Base-by-base conservation (phyloP, 441 rosid species). In the Syzygium malaccense region DNA sequence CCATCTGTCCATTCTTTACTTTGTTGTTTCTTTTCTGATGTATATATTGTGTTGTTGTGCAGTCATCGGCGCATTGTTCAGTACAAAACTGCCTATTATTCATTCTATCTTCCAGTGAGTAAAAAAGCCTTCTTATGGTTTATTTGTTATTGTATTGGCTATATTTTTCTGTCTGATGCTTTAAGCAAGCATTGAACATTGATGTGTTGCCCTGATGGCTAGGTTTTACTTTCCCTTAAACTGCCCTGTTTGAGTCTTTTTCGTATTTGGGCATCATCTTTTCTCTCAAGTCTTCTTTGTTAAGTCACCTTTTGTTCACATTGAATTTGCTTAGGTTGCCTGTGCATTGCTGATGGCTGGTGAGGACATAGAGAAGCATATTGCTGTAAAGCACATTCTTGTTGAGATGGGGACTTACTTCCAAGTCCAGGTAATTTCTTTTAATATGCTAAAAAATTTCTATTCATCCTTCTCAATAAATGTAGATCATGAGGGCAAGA, bases 41-140 rank as follows among this genome's bases (percentile, higher is more conserved):
- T 28, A 37, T 55, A 17, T 20, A 26, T 85, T 19, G 25, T 75
- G 78, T 20, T 88, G 33, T 84, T 79, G 4, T 93, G 94, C 93
- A 97, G 98, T 86, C 97, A 97, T 92, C 94, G 94, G 48, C 94
- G 96, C 68, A 97, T 95, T 90, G 98, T 95, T 91, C 94, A 96
- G 88, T 95, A 95, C 93, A 97, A 97, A 90, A 95, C 98, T 13
- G 97, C 98, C 68, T 97, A 95, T 80, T 97, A 95, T 89, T 97
- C 99, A 58, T 97, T 97, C 92, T 96, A 96, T 92, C 98, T 97
- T 88, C 98, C 98, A 79, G 98, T 97, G 92, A 94, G 98, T 94
- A 89, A 88, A 87, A 85, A 96, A 95, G 90, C 94, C 98, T 13
- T 97, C 97, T 58, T 95, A 94, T 66, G 94, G 95, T 89, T 97